Evolutionary conservation across 306 rosid species (phyloP).

Genomic region (Castanospermum australe): DNA sequence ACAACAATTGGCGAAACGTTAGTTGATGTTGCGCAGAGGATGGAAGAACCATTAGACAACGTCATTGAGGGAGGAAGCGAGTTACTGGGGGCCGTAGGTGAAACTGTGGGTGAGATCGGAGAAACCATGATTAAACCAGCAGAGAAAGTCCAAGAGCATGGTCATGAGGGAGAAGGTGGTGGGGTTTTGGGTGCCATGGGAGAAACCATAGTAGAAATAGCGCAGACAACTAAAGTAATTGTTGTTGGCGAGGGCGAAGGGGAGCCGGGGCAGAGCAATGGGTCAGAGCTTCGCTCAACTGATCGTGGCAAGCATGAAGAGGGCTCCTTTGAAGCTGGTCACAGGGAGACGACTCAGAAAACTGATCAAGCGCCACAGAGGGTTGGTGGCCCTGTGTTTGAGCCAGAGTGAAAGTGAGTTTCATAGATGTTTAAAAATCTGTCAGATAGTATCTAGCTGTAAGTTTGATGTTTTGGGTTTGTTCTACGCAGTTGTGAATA

Average conservation of each 20-base stretch:
- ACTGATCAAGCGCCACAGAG: background rate
- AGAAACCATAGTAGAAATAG: slow-evolving; percentile 68
- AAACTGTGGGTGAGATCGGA: background rate
- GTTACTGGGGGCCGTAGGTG: background rate
- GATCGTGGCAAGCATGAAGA: slow-evolving; percentile 11
- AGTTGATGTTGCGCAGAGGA: background rate
- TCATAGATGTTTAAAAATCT: background rate
- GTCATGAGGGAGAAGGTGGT: background rate
- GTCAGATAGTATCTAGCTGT: background rate
- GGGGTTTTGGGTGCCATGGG: slow-evolving; percentile 61
- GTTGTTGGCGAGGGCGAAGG: slow-evolving; percentile 44
- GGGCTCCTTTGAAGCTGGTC: background rate
- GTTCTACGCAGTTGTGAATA: slow-evolving; percentile 10
- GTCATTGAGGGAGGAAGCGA: background rate
- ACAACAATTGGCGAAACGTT: background rate
- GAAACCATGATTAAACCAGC: background rate
- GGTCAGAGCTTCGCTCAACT: background rate
- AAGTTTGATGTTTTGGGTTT: slow-evolving; percentile 5
- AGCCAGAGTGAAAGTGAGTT: background rate
- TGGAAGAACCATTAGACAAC: background rate
- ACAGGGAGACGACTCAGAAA: background rate
- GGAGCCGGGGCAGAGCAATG: background rate
- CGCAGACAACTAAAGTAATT: slow-evolving; percentile 48
- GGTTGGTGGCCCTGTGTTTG: background rate
- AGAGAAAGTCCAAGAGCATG: background rate